phyloP scores from a whole-genome alignment of 2,329 filamentous ascomycete species.

The Calonectria multiphialidica region DNA sequence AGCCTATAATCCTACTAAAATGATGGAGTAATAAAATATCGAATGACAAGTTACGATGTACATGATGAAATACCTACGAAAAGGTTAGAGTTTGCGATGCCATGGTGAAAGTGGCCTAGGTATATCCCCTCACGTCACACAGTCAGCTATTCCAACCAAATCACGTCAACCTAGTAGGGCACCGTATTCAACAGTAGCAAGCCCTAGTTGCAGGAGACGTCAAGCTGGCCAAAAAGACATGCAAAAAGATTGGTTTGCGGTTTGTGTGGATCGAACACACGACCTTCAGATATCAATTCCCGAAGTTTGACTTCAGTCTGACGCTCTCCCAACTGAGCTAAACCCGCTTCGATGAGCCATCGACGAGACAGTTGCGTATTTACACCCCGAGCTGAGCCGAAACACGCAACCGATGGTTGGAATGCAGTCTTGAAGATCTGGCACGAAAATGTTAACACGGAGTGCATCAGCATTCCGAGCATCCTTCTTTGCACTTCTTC shows the following conservation, averaged over 20 bases:
- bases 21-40: too few relatives aligned
- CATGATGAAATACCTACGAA: background rate
- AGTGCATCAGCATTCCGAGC: too few relatives aligned
- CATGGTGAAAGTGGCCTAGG: too few relatives aligned
- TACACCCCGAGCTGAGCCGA: background rate
- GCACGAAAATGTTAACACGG: too few relatives aligned
- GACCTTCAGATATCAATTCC: constrained; percentile 8
- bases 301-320: constrained; percentile 7
- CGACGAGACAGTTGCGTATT: background rate
- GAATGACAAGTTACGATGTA: too few relatives aligned
- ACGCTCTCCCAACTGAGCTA: constrained; percentile 7
- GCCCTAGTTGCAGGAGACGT: background rate
- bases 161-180: too few relatives aligned
- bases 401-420: background rate
- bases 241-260: background rate
- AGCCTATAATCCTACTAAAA: background rate
- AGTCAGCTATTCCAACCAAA: background rate
- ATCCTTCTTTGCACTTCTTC: too few relatives aligned
- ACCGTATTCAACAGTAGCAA: background rate
- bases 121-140: too few relatives aligned
- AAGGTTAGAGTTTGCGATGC: too few relatives aligned
- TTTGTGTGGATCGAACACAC: constrained; percentile 8
- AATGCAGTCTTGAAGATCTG: too few relatives aligned
- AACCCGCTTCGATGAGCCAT: background rate
- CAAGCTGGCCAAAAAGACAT: background rate